Evolutionary conservation across 2,329 filamentous ascomycete species (phyloP).

Genomic region (Microascus cirrosus): DNA sequence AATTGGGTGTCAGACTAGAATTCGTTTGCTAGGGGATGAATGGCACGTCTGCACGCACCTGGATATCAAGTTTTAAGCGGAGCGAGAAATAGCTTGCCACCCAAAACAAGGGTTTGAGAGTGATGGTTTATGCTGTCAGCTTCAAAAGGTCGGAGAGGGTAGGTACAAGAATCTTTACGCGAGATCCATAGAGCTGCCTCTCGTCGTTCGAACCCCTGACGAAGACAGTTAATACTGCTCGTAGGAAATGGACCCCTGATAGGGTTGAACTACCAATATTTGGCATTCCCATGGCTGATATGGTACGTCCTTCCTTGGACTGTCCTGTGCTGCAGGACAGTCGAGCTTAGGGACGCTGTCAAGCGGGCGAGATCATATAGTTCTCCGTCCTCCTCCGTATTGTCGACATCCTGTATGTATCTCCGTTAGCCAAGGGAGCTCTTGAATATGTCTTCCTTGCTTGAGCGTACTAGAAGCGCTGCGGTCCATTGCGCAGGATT

Average conservation of each 20-base stretch:
- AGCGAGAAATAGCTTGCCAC: conserved; percentile 12
- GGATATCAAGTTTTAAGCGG: conserved; percentile 12
- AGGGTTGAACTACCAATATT: conserved; percentile 14
- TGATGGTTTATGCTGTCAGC: conserved; percentile 9
- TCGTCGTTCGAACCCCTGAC: conserved; percentile 8
- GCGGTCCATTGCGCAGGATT: too few species aligned
- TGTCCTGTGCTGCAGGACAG: conserved; percentile 17
- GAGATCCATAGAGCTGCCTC: conserved; percentile 9
- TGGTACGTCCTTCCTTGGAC: conserved; percentile 20
- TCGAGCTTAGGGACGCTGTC: conserved; percentile 18
- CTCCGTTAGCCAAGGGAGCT: too few species aligned
- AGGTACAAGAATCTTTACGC: conserved; percentile 5
- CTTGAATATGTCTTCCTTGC: not conserved
- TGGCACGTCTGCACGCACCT: conserved; percentile 2
- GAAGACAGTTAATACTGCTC: not conserved
- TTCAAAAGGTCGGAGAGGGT: not conserved
- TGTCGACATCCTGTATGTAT: too few species aligned
- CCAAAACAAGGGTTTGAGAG: conserved; percentile 10
- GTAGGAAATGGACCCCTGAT: not conserved
- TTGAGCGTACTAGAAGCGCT: too few species aligned
- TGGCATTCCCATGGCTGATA: conserved; percentile 13
- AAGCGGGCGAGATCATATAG: conserved; percentile 4
- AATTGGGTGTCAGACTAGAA: not conserved
- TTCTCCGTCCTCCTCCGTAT: not conserved
- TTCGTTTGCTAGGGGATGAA: not conserved